Evolutionary conservation across 1,139 yeast species (phyloP), one percentile per base, ranked within the genome.

Genomic region (Yamadazyma kanchanaburiensis): DNA sequence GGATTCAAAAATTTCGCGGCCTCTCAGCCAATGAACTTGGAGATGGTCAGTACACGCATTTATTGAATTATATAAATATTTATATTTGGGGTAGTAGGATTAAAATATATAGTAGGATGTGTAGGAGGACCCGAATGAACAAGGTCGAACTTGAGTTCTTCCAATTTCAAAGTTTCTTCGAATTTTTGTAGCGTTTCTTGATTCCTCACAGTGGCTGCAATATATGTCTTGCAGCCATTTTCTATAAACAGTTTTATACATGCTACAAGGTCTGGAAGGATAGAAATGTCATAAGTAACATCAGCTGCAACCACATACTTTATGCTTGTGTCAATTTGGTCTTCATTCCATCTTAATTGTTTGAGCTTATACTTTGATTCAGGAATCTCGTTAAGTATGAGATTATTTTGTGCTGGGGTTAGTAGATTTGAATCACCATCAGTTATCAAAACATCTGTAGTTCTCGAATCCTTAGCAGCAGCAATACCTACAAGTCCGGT

Each of bases 401-500:
- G 54, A 27, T 79, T 80, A 2, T 48, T 49, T 2, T 55, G 43
- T 15, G 83, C 51, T 10, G 65, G 60, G 12, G 73, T 76, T n/a
- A 86, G 60, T n/a, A 87, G 61, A 8, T 60, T 59, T 1, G 72
- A 62, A 42, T 83, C 88, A 2, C 95, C 96, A 51, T 89, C 97
- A 0, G 96, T 86, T 15, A 85, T 60, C 2, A 68, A 54, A 6
- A 81, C 52, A 26, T 55, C 49, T 34, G 48, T 42, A 33, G 55
- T 56, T 28, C 56, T 40, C 28, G 58, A 58, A 13, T 25, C 17
- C 8, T 26, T 18, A n/a, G 57, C 51, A 8, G 80, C 44, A 1
- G 82, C 58, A 12, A 86, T 49, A 10, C 94, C 80, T 2, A 84
- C 81, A n/a, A 89, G 57, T 0, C 96, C 96, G 0, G 97, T 87